Evolutionary conservation across 306 rosid species (phyloP), one percentile per base, ranked within the genome.

Genomic region (Fagus sylvatica): DNA sequence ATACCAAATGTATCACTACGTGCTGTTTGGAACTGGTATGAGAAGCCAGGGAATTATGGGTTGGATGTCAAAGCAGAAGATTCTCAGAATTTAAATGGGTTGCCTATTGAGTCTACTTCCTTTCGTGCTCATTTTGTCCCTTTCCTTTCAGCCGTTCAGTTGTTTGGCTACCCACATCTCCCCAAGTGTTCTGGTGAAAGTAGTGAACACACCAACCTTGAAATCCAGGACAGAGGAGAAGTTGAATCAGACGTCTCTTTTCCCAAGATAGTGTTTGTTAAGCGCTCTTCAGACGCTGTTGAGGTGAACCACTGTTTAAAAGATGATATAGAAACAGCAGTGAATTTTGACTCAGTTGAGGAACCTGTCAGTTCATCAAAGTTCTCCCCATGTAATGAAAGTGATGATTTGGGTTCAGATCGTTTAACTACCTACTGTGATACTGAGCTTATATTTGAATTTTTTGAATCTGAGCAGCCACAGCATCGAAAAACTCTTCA

Each of bases 21-120:
- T 41, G 19, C 54, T 69, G 75, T 77, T 77, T 69, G 81, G 81
- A 56, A 77, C 75, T 77, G 75, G 81, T 57, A 69, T 9, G 81
- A 77, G 61, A 70, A 69, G 34, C 81, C 62, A 7, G 76, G 81
- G 70, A 78, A 78, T 37, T 71, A 71, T 1, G 76, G 81, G 42
- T 36, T 78, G 64, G 76, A 57, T 34, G 76, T 78, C 64, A 60
- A 78, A 71, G 76, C 33, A 71, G 62, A 46, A 70, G 57, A 40
- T 78, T 61, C 71, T 34, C 30, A 42, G 40, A 78, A 39, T 59
- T 37, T 59, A 16, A 71, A 39, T n/a, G 76, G 76, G 5, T n/a
- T 41, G 17, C 57, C 51, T 16, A 59, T 6, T 59, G 78, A 74
- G 59, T 71, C 81, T 33, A 48, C n/a, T 17, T 15, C 62, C n/a